These are phyloP conservation scores for Alternaria postmessia DNA, from an alignment of 2,329 filamentous ascomycete species.

Conservation along the genomic window DNA sequence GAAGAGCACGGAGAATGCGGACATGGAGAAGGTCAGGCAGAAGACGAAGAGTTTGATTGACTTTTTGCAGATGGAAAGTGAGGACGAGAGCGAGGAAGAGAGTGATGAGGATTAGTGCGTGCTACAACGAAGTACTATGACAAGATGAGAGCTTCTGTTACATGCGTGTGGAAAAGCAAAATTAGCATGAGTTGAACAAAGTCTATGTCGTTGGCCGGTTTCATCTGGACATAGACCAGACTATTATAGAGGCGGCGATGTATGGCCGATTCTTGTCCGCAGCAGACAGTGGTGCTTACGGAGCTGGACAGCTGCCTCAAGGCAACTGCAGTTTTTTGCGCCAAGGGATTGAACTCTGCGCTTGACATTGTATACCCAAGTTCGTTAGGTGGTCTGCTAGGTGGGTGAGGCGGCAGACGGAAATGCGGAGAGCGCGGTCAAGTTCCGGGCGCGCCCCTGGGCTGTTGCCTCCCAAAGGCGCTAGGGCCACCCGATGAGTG, in stretches of 20 bases:
- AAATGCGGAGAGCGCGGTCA: slow-evolving; percentile 11
- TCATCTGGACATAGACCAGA: neutral
- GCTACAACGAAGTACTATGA: too few relatives aligned
- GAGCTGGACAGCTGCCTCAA: too few relatives aligned
- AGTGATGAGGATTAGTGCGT: slow-evolving; percentile 59
- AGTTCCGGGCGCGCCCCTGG: slow-evolving; percentile 4
- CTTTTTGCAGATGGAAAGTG: slow-evolving; percentile 77
- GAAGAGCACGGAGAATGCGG: slow-evolving; percentile 71
- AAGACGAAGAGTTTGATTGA: slow-evolving; percentile 83
- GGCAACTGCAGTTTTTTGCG: neutral
- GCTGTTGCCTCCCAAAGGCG: slow-evolving; percentile 13
- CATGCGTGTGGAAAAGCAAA: neutral
- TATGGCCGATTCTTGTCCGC: neutral
- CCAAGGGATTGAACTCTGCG: neutral
- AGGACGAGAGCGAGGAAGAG: slow-evolving; percentile 70
- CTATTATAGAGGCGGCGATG: neutral
- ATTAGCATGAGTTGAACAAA: neutral
- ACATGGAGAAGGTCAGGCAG: slow-evolving; percentile 73
- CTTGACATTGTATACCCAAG: too few relatives aligned
- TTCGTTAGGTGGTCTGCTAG: too few relatives aligned
- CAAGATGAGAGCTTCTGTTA: too few relatives aligned
- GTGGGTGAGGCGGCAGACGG: neutral
- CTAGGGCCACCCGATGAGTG: slow-evolving; percentile 7
- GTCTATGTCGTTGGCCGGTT: neutral
- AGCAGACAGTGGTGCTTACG: neutral